phyloP scores from a whole-genome alignment of 164 flowering plant genomes.

The Tetracentron sinense region DNA sequence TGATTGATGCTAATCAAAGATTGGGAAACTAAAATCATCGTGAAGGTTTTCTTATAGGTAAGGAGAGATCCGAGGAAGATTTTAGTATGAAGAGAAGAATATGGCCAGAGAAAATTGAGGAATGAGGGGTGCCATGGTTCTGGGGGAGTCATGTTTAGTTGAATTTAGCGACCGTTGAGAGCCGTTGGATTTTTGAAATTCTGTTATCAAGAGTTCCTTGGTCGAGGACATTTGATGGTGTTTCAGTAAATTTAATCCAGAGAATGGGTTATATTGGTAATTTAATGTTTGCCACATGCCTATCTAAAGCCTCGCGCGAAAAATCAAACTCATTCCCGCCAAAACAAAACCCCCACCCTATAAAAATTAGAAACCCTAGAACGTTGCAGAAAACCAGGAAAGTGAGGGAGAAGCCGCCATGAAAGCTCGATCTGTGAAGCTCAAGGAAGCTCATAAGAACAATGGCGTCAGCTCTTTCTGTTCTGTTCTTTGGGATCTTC shows the following conservation, averaged over 20 bases:
- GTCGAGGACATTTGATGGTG: neutral
- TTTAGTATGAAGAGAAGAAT: slow-evolving; percentile 6
- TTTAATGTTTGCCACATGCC: neutral
- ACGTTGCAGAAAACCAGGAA: slow-evolving; percentile 1
- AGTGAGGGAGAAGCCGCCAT: slow-evolving; percentile 30
- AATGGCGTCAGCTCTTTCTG: slow-evolving; percentile 45
- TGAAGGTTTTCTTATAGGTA: slow-evolving; percentile 36
- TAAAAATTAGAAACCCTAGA: neutral
- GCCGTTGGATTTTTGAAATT: neutral
- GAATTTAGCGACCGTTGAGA: slow-evolving; percentile 10
- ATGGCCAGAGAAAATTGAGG: slow-evolving; percentile 3
- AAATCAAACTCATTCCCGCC: neutral
- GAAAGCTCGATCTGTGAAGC: slow-evolving; percentile 74
- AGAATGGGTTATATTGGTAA: neutral
- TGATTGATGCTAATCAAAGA: no score
- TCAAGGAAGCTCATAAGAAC: slow-evolving; percentile 76
- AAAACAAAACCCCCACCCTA: neutral
- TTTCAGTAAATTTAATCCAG: neutral
- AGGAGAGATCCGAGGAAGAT: slow-evolving; percentile 10
- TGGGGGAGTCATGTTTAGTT: slow-evolving; percentile 24
- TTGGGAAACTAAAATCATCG: no score
- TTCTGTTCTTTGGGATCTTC: slow-evolving; percentile 63
- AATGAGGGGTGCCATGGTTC: slow-evolving; percentile 22
- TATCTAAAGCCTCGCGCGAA: neutral
- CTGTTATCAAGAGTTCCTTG: no score